phyloP scores from a whole-genome alignment of 345 rosid genomes.

The Garcia nutans region DNA sequence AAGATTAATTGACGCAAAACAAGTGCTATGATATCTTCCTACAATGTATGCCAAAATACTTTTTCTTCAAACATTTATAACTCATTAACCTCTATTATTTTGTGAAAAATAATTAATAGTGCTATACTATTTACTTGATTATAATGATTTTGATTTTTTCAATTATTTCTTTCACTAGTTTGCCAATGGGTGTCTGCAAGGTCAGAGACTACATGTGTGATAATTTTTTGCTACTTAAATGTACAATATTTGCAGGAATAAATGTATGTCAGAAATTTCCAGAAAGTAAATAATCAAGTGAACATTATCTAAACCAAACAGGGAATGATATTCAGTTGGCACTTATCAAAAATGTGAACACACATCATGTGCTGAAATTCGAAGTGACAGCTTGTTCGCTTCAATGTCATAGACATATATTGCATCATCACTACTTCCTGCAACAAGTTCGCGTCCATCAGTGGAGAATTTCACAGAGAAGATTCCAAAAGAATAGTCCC shows the following conservation, averaged over 20 bases:
- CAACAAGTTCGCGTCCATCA: conserved; percentile 87
- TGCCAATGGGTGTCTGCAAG: not conserved
- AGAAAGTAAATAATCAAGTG: not conserved
- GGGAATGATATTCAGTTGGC: not conserved
- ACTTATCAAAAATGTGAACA: not conserved
- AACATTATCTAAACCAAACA: not conserved
- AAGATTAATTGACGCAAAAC: conserved; percentile 13
- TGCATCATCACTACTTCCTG: conserved; percentile 79
- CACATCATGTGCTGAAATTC: conserved; percentile 73
- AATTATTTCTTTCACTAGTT: not conserved
- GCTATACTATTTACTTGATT: not conserved
- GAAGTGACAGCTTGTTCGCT: conserved; percentile 68
- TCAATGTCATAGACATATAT: conserved; percentile 84
- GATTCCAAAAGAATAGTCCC: conserved; percentile 68
- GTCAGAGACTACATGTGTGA: not conserved
- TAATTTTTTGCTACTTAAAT: not conserved
- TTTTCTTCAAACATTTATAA: not conserved
- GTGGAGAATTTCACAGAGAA: conserved; percentile 90
- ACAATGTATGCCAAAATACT: not conserved
- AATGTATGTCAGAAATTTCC: not conserved
- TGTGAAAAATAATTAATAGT: not conserved
- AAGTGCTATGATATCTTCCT: not conserved
- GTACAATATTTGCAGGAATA: conserved; percentile 1
- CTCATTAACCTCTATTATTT: conserved; percentile 7
- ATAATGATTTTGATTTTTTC: not conserved